Conservation (phyloP, 805 yeast genomes). For the Jamesozyma gamospora region DNA sequence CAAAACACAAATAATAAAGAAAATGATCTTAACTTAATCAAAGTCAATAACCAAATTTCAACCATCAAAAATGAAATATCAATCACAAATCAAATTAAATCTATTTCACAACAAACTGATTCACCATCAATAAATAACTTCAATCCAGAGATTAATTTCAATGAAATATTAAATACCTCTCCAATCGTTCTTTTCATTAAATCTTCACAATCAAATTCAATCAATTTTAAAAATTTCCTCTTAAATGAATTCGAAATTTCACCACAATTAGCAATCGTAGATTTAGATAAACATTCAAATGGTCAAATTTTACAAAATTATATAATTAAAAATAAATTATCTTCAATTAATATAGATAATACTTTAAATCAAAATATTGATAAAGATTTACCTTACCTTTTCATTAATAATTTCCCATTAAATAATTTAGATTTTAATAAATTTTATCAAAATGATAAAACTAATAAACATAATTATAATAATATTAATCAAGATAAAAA, state of each 20-base stretch:
- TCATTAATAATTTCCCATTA: slow-evolving; percentile 20
- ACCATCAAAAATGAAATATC: slow-evolving; percentile 10
- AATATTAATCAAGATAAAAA: no score
- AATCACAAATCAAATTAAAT: background rate
- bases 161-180: slow-evolving; percentile 46
- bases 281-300: slow-evolving; percentile 65
- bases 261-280: slow-evolving; percentile 68
- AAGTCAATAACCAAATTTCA: slow-evolving; percentile 12
- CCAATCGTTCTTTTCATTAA: slow-evolving; percentile 54
- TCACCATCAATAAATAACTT: background rate
- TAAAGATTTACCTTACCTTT: slow-evolving; percentile 14
- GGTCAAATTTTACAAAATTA: slow-evolving; percentile 65
- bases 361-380: background rate
- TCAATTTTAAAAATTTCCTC: slow-evolving; percentile 53
- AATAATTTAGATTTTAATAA: slow-evolving; percentile 7
- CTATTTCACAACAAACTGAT: no score
- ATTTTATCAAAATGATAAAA: slow-evolving; percentile 11
- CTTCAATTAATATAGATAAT: background rate
- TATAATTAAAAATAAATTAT: slow-evolving; percentile 25
- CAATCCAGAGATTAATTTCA: slow-evolving; percentile 22
- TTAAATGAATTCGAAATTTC: slow-evolving; percentile 52
- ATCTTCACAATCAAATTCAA: slow-evolving; percentile 56
- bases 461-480: no score
- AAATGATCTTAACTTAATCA: slow-evolving; percentile 6
- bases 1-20: slow-evolving; percentile 1